Conservation (phyloP, 345 rosid genomes). For the Pistacia vera region DNA sequence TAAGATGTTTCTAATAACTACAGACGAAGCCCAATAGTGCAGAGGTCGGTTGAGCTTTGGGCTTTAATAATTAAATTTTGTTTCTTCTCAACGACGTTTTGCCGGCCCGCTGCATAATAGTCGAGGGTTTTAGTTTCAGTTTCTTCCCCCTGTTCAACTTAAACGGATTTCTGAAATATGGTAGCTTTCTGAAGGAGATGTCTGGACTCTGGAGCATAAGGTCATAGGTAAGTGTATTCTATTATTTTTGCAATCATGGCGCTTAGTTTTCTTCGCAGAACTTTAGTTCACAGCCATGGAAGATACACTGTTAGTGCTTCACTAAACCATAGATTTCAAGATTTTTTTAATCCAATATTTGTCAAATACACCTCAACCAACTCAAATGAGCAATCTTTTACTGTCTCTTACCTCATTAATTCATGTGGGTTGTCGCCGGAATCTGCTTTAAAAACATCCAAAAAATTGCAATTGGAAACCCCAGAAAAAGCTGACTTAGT, state of each 20-base stretch:
- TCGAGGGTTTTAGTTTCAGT: too few species aligned
- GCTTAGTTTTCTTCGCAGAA: conserved; percentile 10
- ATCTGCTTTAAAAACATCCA: conserved; percentile 26
- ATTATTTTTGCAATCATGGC: not conserved
- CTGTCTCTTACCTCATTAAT: conserved; percentile 41
- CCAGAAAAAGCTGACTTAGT: conserved; percentile 26
- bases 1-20: too few species aligned
- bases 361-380: conserved; percentile 12
- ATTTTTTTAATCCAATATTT: not conserved
- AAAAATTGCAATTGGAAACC: conserved; percentile 12
- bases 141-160: too few species aligned
- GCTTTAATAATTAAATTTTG: too few species aligned
- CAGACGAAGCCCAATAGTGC: too few species aligned
- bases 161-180: too few species aligned
- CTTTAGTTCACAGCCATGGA: not conserved
- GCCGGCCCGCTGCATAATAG: too few species aligned
- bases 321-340: not conserved
- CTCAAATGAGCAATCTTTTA: conserved; percentile 18
- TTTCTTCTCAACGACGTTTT: too few species aligned
- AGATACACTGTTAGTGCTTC: not conserved
- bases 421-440: conserved; percentile 36
- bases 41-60: too few species aligned
- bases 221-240: not conserved
- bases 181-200: not conserved
- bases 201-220: not conserved